Base-by-base conservation (phyloP, 1,284 basidiomycete genomes). In the Calocybe gambosa region DNA sequence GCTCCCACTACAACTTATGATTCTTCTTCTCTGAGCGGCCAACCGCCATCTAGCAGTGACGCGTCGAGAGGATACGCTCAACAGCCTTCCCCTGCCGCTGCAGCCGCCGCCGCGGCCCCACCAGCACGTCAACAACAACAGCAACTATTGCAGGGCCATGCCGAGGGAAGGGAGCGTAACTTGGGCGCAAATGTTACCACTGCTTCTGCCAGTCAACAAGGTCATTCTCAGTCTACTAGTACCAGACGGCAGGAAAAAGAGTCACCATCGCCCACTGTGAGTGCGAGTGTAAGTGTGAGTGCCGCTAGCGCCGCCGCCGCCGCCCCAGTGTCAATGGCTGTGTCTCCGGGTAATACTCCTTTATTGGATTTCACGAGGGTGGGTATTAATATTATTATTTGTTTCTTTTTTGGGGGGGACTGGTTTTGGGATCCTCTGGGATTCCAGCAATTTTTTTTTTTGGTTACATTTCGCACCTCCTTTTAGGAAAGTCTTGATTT, bases 311-410 rank as follows among this genome's bases (percentile, higher is more conserved):
- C 36, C 16, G 36, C 13, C 34, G 34, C 34, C 34, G 34, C 34
- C 34, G n/a, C 5, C 18, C n/a, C n/a, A n/a, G 34, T 19, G n/a
- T 26, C 25, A 26, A 26, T 10, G 25, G 25, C 25, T 5, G 25
- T 26, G 10, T 26, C 25, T 10, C 25, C 25, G 34, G 13, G 34
- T 13, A 35, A 5, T 7, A 5, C 21, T 3, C 29, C 31, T 25
- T 10, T 9, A 12, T 58, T 79, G 38, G 78, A 80, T 62, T 81
- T 78, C 53, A 51, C 58, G 37, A 81, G 80, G 73, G 78, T 77
- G 50, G 48, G 42, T 44, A 18, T 33, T 4, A n/a, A 6, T 31
- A 26, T 26, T 26, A 26, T 26, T 10, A 8, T 12, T 31, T 31
- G 29, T 8, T 31, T 31, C 7, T 13, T 31, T 13, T 13, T 31